These are phyloP conservation scores for Cordyceps cateniannulata DNA, from an alignment of 2,329 filamentous ascomycete genomes.

Conservation along the genomic window DNA sequence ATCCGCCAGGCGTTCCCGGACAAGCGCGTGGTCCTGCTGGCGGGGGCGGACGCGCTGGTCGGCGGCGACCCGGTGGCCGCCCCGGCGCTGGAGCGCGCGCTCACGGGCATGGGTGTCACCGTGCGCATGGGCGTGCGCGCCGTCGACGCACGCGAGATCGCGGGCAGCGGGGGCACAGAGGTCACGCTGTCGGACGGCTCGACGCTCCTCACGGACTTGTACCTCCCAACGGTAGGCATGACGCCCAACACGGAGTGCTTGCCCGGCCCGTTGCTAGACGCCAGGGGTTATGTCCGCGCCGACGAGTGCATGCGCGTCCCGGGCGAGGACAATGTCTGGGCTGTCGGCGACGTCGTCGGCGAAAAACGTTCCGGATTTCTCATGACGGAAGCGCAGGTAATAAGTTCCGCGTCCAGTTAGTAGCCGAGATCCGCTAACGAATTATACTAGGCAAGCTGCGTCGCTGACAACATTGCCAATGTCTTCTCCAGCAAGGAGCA, in stretches of 20 bases:
- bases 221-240: conserved; percentile 50
- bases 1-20: conserved; percentile 44
- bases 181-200: conserved; percentile 41
- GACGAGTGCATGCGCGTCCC: conserved; percentile 46
- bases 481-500: conserved; percentile 37
- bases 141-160: conserved; percentile 20
- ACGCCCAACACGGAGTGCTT: conserved; percentile 50
- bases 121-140: conserved; percentile 39
- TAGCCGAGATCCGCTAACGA: not conserved
- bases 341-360: conserved; percentile 46
- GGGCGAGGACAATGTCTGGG: conserved; percentile 42
- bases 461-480: conserved; percentile 48
- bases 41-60: conserved; percentile 34
- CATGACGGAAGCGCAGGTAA: conserved; percentile 50
- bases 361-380: conserved; percentile 51
- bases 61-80: conserved; percentile 36
- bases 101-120: conserved; percentile 47
- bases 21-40: conserved; percentile 44
- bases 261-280: conserved; percentile 36
- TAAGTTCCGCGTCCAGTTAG: not conserved
- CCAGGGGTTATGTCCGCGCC: conserved; percentile 38
- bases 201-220: conserved; percentile 46
- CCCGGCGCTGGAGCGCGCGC: conserved; percentile 37
- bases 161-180: conserved; percentile 42
- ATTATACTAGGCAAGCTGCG: conserved; percentile 36